Conservation (phyloP, 2,329 filamentous ascomycete species). For the Boeremia exigua region DNA sequence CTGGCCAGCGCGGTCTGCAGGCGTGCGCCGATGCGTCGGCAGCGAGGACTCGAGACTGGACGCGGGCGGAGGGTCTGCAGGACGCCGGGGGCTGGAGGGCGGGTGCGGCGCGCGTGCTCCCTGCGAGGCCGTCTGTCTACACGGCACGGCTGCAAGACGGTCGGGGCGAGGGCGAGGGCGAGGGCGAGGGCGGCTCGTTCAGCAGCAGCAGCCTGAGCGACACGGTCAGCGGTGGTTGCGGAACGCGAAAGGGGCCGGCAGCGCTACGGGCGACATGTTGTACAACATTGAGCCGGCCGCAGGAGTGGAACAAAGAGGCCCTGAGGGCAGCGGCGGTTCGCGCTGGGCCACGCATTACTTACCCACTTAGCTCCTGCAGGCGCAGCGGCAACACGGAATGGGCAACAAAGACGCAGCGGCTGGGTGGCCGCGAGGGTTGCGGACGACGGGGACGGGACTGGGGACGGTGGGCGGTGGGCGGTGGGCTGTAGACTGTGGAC, state of each 20-base stretch:
- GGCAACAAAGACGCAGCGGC: constrained; percentile 26
- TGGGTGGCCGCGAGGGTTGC: constrained; percentile 9
- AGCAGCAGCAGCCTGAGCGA: constrained; percentile 33
- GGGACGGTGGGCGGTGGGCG: no score
- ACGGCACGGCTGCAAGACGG: not conserved
- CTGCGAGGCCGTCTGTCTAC: constrained; percentile 11
- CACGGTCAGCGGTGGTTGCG: constrained; percentile 38
- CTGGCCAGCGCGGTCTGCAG: constrained; percentile 39
- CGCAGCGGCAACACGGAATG: constrained; percentile 16
- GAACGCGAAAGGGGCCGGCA: constrained; percentile 36
- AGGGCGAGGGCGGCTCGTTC: constrained; percentile 22
- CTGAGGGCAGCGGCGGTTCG: constrained; percentile 24
- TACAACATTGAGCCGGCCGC: constrained; percentile 43
- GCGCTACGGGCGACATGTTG: constrained; percentile 40
- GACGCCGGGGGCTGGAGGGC: constrained; percentile 19
- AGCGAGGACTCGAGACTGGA: constrained; percentile 33
- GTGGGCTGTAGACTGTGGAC: no score
- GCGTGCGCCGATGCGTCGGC: constrained; percentile 38
- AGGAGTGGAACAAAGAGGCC: constrained; percentile 40
- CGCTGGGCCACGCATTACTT: constrained; percentile 33
- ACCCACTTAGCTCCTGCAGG: constrained; percentile 26
- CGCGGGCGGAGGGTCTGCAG: constrained; percentile 29
- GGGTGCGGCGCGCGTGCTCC: constrained; percentile 32
- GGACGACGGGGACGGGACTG: not conserved
- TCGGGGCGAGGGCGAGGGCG: constrained; percentile 2